Base-by-base conservation (phyloP, 2,329 filamentous ascomycete species). In the Fusarium zealandicum region DNA sequence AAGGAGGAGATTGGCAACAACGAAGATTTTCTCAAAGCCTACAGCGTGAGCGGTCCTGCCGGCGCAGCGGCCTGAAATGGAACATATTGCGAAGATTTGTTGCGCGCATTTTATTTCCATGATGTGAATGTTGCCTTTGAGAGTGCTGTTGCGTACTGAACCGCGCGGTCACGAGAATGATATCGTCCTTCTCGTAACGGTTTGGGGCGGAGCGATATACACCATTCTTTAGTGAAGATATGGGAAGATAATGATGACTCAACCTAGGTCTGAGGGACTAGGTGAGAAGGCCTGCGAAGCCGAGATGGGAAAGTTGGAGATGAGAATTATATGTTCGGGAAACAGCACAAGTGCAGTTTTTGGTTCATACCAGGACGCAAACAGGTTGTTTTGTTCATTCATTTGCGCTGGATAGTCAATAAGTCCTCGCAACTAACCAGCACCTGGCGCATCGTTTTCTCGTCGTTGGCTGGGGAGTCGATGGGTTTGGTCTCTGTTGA, bases 1-100 rank as follows among this genome's bases (percentile, higher is more conserved):
- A 96, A 96, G 76, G 95, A 99, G 73, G 95, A 98, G 73, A 83
- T 98, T 45, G 86, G 89, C 59, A 92, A 87, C 67, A 85, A 97
- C 70, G 82, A 87, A 1, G 87, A 92, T 36, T 98, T 97, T 76
- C 82, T 99, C 67, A 85, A 84, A 63, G 82, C 88, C 32, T 95
- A 90, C 73, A 85, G 82, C 63, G 81, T 86, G 48, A 78, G 78
- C 67, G 69, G 74, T 35, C 72, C 73, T 44, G 74, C 71, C 20
- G 75, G 78, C 43, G 65, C 73, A 6, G 76, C 75, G 16, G 73
- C 71, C 40, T 75, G 70, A 72, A 54, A 48, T 44, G 50, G 47
- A 55, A 44, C 47, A 32, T 37, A 41, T 56, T 46, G 38, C 41
- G 52, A 56, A 45, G 49, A 46, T 22, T 27, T 39, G 11, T 35